Conservation (phyloP, 495 filamentous ascomycete genomes). For the Hypoxylon crocopeplum region DNA sequence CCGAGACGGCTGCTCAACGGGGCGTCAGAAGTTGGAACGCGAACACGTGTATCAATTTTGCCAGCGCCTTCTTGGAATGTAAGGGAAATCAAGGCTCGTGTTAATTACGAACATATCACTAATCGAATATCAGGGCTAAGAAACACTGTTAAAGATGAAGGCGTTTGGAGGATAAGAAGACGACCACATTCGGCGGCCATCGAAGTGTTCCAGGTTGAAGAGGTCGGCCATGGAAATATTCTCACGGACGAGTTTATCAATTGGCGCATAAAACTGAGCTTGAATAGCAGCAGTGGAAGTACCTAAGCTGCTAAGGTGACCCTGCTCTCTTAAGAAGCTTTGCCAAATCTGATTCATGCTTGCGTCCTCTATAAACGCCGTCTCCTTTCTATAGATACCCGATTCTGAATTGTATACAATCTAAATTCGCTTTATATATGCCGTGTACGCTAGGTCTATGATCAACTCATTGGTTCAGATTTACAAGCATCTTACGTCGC, state of each 20-base stretch:
- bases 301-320: constrained; percentile 1
- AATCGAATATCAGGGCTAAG: constrained; percentile 62
- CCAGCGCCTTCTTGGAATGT: constrained; percentile 78
- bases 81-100: constrained; percentile 24
- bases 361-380: constrained; percentile 14
- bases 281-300: constrained; percentile 24
- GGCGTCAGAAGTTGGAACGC: constrained; percentile 81
- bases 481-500: constrained; percentile 50
- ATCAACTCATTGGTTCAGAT: constrained; percentile 17
- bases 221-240: constrained; percentile 76
- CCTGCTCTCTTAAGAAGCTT: neutral
- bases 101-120: constrained; percentile 1
- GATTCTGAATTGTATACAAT: constrained; percentile 5
- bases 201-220: constrained; percentile 75
- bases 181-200: constrained; percentile 61
- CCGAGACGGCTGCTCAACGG: constrained; percentile 69
- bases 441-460: neutral
- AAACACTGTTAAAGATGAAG: constrained; percentile 68
- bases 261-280: constrained; percentile 67
- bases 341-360: neutral
- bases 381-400: constrained; percentile 32
- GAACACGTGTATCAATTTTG: constrained; percentile 89
- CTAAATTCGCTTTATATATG: constrained; percentile 2
- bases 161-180: constrained; percentile 83
- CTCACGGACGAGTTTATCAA: constrained; percentile 76